Percentiles rank a stretch among this genome's conserved stretches.
Conservation (phyloP, 768 basidiomycete genomes). For the Termitomyces sp. region DNA sequence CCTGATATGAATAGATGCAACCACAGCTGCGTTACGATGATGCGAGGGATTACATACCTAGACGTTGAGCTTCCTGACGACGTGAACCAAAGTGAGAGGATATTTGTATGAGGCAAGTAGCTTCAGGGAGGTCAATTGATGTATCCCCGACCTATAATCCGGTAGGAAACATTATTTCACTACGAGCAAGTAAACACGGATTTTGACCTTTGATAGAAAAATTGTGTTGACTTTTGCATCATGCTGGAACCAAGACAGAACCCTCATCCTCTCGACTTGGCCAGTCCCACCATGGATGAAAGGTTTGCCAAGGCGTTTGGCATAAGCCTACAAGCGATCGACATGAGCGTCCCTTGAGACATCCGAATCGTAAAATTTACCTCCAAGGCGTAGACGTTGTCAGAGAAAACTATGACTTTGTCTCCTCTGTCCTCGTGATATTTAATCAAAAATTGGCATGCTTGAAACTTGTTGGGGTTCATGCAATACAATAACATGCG, state of each 20-base stretch:
- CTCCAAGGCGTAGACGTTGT: constrained; percentile 96
- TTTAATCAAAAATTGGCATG: constrained; percentile 97
- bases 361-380: constrained; percentile 33
- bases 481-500: constrained; percentile 97
- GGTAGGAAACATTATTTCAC: background rate
- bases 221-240: constrained; percentile 96
- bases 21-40: constrained; percentile 6
- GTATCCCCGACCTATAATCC: constrained; percentile 86
- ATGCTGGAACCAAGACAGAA: constrained; percentile 93
- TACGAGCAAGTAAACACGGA: constrained; percentile 11
- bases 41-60: constrained; percentile 48
- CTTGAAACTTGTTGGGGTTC: constrained; percentile 99
- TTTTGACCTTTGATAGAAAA: constrained; percentile 85
- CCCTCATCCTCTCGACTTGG: constrained; percentile 92
- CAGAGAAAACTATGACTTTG: constrained; percentile 99
- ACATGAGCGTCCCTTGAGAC: background rate
- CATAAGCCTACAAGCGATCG: constrained; percentile 62
- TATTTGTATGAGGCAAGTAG: constrained; percentile 98
- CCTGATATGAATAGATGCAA: constrained; percentile 36
- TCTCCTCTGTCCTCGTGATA: constrained; percentile 97
- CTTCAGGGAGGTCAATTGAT: constrained; percentile 97
- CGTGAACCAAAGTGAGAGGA: constrained; percentile 98
- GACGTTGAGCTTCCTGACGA: constrained; percentile 93
- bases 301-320: constrained; percentile 86
- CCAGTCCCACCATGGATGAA: constrained; percentile 97